Evolutionary conservation across 129 eudicot species (phyloP), one percentile per base, ranked within the genome.

Genomic region (Deinandra increscens): DNA sequence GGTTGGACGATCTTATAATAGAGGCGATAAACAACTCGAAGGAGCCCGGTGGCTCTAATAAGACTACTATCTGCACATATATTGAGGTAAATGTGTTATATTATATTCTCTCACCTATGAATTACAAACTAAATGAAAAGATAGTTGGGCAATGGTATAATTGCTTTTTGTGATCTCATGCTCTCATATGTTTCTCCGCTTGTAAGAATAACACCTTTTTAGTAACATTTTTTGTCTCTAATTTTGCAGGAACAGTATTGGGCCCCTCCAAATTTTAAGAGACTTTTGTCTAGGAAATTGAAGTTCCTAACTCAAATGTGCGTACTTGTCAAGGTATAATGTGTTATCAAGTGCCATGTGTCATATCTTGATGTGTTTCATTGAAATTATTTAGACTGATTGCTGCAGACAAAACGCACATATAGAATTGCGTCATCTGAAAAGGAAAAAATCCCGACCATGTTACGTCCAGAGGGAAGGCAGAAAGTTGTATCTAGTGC

Each of bases 1-100:
- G 98, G 89, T 63, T 92, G 98, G 98, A 92, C 81, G 86, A 84
- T 78, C 91, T 88, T 73, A 88, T 92, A 62, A 70, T 88, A 85
- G 98, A 92, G 71, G 96, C 96, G 10, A 79, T 92, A 81, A 86
- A 69, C 73, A 92, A 83, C 83, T 79, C 88, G 82, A 81, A 88
- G 86, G 98, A 92, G 75, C 85, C 87, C 38, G 88, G 91, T 79
- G 95, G 96, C 83, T 88, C 98, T 50, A 92, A 84, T 71, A 88
- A 84, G 91, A 86, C 88, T 51, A 83, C 96, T 29, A 92, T 92
- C 14, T 91, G 91, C 64, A 68, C 96, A 65, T 92, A 86, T 58
- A 92, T 92, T 70, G 98, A 92, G 98, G 98, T 92, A 68, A 14
- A 29, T 9, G 34, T 54, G 60, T 3, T 54, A 54, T 54, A 54